A percentile compares a stretch with the other conserved stretches of the same genome.
These are phyloP conservation scores for Gossypium bickii DNA, from an alignment of 345 rosid genomes.

Conservation along the genomic window DNA sequence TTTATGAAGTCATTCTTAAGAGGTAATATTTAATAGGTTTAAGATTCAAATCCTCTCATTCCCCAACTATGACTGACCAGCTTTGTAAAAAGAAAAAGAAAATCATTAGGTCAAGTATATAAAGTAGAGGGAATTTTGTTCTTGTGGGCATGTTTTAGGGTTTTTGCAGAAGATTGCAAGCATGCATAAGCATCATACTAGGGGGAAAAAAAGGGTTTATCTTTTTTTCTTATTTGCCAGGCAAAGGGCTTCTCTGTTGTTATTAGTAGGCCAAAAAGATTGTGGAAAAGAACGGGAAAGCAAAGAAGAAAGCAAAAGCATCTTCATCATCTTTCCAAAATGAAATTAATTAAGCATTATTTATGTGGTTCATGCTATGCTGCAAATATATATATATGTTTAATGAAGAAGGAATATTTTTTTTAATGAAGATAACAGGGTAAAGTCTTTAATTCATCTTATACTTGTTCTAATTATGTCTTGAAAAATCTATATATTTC, in stretches of 20 bases:
- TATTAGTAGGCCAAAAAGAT: not conserved
- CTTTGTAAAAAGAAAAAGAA: too few relatives aligned
- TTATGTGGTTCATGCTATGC: not conserved
- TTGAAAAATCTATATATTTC: not conserved
- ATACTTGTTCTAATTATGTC: not conserved
- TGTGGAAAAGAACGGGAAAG: slow-evolving; percentile 1
- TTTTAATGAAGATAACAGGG: not conserved
- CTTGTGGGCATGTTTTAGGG: not conserved
- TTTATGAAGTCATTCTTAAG: too few relatives aligned
- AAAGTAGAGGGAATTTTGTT: not conserved
- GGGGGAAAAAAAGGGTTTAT: not conserved
- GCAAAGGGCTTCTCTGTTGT: not conserved
- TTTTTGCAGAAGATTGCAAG: not conserved
- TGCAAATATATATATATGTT: not conserved
- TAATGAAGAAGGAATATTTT: too few relatives aligned
- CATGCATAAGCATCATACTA: not conserved
- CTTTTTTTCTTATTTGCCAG: too few relatives aligned
- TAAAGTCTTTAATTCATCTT: not conserved
- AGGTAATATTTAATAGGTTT: not conserved
- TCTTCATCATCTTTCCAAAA: not conserved
- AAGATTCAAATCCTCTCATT: not conserved
- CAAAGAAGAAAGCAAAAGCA: slow-evolving; percentile 8
- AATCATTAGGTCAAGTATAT: not conserved
- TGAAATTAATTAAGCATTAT: not conserved
- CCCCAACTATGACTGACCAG: not conserved